These are phyloP conservation scores for Lithocarpus polystachyus DNA, from an alignment of 306 rosid genomes.

Conservation along the genomic window DNA sequence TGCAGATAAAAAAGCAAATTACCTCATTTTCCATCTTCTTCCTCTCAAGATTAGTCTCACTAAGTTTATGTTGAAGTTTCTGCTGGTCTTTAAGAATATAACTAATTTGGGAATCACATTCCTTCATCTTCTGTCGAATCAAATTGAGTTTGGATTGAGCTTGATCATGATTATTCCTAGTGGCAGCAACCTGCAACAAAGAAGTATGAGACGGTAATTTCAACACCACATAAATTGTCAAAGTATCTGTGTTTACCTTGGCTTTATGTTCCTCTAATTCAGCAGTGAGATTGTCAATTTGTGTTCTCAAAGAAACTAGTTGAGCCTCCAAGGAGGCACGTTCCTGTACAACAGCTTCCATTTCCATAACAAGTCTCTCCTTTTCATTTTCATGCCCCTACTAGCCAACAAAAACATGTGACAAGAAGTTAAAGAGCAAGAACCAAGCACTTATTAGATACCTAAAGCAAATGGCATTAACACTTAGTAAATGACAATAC, in stretches of 20 bases:
- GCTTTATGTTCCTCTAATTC: constrained; percentile 71
- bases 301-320: constrained; percentile 50
- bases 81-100: constrained; percentile 66
- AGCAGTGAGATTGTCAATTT: constrained; percentile 46
- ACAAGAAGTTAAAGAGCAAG: background rate
- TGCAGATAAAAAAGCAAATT: constrained; percentile 14
- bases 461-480: constrained; percentile 9
- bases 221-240: constrained; percentile 8
- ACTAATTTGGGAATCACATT: constrained; percentile 75
- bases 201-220: constrained; percentile 26
- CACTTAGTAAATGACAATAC: background rate
- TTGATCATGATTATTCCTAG: constrained; percentile 56
- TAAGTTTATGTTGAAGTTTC: constrained; percentile 66
- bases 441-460: constrained; percentile 3
- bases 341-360: constrained; percentile 82
- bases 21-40: constrained; percentile 98
- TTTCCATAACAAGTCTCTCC: constrained; percentile 94
- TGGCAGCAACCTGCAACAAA: constrained; percentile 60
- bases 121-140: constrained; percentile 72
- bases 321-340: constrained; percentile 66
- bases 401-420: constrained; percentile 19
- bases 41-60: constrained; percentile 77
- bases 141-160: constrained; percentile 59
- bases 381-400: constrained; percentile 94
- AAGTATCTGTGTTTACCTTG: constrained; percentile 40